phyloP scores from a whole-genome alignment of 2,329 filamentous ascomycete species.

The Scedosporium minutisporum region DNA sequence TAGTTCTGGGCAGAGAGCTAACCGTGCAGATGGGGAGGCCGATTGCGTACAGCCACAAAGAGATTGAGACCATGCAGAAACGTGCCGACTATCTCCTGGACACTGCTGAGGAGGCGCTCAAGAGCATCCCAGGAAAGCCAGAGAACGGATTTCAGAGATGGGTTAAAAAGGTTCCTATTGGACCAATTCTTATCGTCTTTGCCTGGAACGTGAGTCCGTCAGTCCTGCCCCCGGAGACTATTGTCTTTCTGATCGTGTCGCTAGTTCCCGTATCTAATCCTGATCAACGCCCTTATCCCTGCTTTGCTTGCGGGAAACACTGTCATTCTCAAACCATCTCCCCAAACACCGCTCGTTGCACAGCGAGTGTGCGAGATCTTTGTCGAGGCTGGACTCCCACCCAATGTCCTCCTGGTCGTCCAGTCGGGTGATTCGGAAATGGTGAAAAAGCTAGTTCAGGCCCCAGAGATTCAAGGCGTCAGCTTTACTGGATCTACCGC shows the following conservation, averaged over 20 bases:
- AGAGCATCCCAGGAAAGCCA: slow-evolving; percentile 70
- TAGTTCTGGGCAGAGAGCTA: slow-evolving; percentile 74
- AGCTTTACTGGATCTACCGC: slow-evolving; percentile 93
- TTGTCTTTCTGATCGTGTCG: too few species aligned
- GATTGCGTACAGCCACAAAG: slow-evolving; percentile 74
- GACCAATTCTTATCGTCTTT: slow-evolving; percentile 81
- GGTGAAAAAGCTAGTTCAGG: slow-evolving; percentile 69
- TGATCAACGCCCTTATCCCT: slow-evolving; percentile 85
- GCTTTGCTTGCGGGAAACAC: slow-evolving; percentile 82
- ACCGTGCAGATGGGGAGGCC: slow-evolving; percentile 94
- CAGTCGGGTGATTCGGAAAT: slow-evolving; percentile 72
- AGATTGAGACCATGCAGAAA: slow-evolving; percentile 77
- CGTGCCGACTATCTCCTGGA: slow-evolving; percentile 79
- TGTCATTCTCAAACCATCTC: slow-evolving; percentile 88
- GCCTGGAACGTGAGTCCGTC: slow-evolving; percentile 75
- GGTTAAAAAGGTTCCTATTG: slow-evolving; percentile 79
- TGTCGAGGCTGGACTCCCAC: slow-evolving; percentile 66
- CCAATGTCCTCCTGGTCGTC: slow-evolving; percentile 83
- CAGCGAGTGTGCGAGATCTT: slow-evolving; percentile 77
- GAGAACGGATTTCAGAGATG: slow-evolving; percentile 87
- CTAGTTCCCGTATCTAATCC: slow-evolving; percentile 88
- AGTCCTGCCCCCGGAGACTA: too few species aligned
- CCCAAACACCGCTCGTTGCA: slow-evolving; percentile 85
- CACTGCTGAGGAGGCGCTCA: slow-evolving; percentile 67
- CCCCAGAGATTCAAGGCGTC: slow-evolving; percentile 67